phyloP scores from a whole-genome alignment of 257 asterid species.

The Jacaranda copaia region DNA sequence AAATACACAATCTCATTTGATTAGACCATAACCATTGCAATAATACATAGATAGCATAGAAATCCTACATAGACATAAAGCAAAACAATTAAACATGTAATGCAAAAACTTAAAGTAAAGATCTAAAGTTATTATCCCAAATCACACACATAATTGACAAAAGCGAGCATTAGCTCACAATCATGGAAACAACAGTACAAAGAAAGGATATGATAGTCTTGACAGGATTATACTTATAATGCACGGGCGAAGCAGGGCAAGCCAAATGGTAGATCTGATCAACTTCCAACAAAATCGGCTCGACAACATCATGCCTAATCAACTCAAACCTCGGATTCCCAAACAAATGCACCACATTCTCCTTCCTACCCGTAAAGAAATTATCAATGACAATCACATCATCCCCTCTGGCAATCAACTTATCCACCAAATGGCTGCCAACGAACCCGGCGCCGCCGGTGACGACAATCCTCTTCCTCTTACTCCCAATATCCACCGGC shows the following conservation, averaged over 20 bases:
- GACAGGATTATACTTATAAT: slow-evolving; percentile 76
- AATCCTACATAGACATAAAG: background rate
- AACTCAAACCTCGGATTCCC: slow-evolving; percentile 75
- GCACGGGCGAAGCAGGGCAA: slow-evolving; percentile 82
- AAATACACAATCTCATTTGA: background rate
- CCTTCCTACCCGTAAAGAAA: slow-evolving; percentile 79
- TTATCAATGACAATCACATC: slow-evolving; percentile 83
- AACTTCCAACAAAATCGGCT: slow-evolving; percentile 79
- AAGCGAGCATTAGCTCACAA: background rate
- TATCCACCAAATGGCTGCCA: slow-evolving; percentile 85
- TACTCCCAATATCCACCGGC: slow-evolving; percentile 66
- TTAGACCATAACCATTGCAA: slow-evolving; percentile 13
- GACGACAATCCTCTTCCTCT: slow-evolving; percentile 70
- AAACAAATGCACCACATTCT: slow-evolving; percentile 74
- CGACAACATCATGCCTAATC: slow-evolving; percentile 81
- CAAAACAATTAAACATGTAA: slow-evolving; percentile 3
- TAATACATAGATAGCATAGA: background rate
- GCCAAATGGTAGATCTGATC: slow-evolving; percentile 87
- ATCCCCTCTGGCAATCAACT: slow-evolving; percentile 72
- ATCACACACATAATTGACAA: background rate
- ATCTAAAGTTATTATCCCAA: slow-evolving; percentile 3
- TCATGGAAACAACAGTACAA: slow-evolving; percentile 1
- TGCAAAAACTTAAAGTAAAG: slow-evolving; percentile 1
- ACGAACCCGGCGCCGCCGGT: slow-evolving; percentile 88
- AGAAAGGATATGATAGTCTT: slow-evolving; percentile 79